These are phyloP conservation scores for Solanum clarkiae DNA, from an alignment of 257 asterid genomes.

Conservation along the genomic window DNA sequence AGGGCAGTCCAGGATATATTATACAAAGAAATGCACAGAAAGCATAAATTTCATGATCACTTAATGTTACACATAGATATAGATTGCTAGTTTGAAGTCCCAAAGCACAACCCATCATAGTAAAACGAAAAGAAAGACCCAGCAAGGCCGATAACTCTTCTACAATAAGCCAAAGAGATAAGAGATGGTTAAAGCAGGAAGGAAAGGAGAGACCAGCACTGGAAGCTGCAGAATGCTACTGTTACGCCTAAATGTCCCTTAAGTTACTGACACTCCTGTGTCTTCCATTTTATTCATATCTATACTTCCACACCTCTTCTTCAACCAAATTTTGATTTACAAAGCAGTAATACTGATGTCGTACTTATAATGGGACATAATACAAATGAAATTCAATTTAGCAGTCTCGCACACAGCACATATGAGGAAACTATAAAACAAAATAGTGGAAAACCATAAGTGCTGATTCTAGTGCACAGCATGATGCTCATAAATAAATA, in stretches of 20 bases:
- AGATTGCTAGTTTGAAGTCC: not conserved
- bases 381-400: not conserved
- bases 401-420: not conserved
- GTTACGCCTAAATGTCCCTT: not conserved
- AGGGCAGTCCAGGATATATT: not conserved
- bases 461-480: not conserved
- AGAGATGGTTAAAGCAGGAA: not conserved
- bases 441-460: not conserved
- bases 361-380: not conserved
- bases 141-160: not conserved
- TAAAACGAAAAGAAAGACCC: not conserved
- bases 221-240: not conserved
- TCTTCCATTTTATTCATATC: not conserved
- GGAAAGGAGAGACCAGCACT: not conserved
- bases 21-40: not conserved
- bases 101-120: not conserved
- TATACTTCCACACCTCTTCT: not conserved
- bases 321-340: not conserved
- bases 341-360: not conserved
- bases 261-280: not conserved
- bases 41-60: not conserved
- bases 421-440: not conserved
- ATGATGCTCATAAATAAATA: conserved; percentile 5
- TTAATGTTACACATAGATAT: not conserved
- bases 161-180: not conserved